Conservation (phyloP, 75 land plant species). For the Picea glauca region DNA sequence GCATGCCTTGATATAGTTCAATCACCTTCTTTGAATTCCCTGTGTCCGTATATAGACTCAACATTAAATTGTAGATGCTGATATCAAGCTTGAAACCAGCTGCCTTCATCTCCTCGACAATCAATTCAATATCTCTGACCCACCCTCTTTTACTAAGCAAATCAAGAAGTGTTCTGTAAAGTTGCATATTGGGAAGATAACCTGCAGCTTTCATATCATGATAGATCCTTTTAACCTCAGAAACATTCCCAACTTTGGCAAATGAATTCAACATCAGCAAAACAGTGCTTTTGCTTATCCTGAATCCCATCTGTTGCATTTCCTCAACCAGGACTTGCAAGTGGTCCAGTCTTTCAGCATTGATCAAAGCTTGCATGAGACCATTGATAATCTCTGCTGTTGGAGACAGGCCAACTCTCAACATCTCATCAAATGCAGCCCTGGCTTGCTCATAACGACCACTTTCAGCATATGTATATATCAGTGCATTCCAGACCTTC, state of each 20-base stretch:
- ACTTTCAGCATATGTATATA: constrained; percentile 72
- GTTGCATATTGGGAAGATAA: constrained; percentile 74
- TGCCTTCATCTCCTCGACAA: constrained; percentile 73
- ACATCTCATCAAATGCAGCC: constrained; percentile 64
- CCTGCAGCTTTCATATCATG: constrained; percentile 77
- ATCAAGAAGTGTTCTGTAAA: constrained; percentile 59
- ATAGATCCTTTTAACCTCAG: constrained; percentile 73
- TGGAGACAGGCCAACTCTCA: constrained; percentile 58
- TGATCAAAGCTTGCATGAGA: constrained; percentile 64
- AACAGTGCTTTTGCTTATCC: constrained; percentile 63
- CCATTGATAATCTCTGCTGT: constrained; percentile 63
- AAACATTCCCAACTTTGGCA: constrained; percentile 52
- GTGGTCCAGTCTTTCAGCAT: constrained; percentile 59
- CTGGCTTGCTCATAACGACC: constrained; percentile 73
- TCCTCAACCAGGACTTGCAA: constrained; percentile 70
- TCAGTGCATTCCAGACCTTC: constrained; percentile 79
- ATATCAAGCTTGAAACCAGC: constrained; percentile 80
- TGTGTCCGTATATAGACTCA: constrained; percentile 55
- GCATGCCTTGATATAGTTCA: constrained; percentile 45
- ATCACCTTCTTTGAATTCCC: constrained; percentile 50
- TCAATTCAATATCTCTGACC: constrained; percentile 63
- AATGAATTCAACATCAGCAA: constrained; percentile 72
- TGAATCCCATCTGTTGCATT: constrained; percentile 77
- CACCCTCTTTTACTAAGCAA: constrained; percentile 47
- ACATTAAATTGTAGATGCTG: constrained; percentile 59